Percentiles rank a stretch among this genome's conserved stretches.
phyloP scores from a whole-genome alignment of 192 early-diverging fungal genomes.

The Coemansia sp. region DNA sequence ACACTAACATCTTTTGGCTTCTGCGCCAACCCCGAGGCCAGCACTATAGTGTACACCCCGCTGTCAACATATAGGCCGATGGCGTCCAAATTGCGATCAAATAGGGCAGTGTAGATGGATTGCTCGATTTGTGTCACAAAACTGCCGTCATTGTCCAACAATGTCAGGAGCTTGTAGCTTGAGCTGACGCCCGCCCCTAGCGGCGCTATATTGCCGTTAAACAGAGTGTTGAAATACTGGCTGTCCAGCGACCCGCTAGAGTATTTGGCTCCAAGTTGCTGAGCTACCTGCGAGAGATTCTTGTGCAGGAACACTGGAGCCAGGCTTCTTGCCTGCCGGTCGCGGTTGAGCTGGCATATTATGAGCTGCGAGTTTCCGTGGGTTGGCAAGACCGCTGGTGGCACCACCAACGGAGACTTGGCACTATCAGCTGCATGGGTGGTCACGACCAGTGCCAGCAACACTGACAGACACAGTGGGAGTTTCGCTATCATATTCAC shows the following conservation, averaged over 20 bases:
- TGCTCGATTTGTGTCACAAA: constrained; percentile 15
- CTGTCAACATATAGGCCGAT: constrained; percentile 22
- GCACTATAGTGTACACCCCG: constrained; percentile 39
- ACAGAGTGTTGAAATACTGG: constrained; percentile 11
- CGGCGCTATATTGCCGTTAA: constrained; percentile 7
- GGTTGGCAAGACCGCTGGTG: background rate
- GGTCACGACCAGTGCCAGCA: too few species aligned
- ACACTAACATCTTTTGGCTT: constrained; percentile 8
- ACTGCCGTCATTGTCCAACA: constrained; percentile 6
- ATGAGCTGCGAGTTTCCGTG: constrained; percentile 21
- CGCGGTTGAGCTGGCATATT: constrained; percentile 36
- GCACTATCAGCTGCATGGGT: background rate
- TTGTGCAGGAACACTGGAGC: constrained; percentile 36
- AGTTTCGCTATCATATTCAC: too few species aligned
- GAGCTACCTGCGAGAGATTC: constrained; percentile 24
- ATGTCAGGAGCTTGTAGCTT: constrained; percentile 42
- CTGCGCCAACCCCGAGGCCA: constrained; percentile 13
- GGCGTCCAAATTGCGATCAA: constrained; percentile 39
- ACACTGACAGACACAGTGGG: too few species aligned
- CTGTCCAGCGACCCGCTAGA: background rate
- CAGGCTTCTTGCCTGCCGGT: constrained; percentile 21
- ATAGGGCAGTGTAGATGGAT: constrained; percentile 17
- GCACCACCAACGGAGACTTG: background rate
- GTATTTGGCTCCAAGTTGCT: constrained; percentile 14
- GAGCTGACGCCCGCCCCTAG: constrained; percentile 17